A percentile compares a stretch with the other conserved stretches of the same genome.
Evolutionary conservation across 441 rosid genomes (phyloP).

Genomic region (Populus hybrid): DNA sequence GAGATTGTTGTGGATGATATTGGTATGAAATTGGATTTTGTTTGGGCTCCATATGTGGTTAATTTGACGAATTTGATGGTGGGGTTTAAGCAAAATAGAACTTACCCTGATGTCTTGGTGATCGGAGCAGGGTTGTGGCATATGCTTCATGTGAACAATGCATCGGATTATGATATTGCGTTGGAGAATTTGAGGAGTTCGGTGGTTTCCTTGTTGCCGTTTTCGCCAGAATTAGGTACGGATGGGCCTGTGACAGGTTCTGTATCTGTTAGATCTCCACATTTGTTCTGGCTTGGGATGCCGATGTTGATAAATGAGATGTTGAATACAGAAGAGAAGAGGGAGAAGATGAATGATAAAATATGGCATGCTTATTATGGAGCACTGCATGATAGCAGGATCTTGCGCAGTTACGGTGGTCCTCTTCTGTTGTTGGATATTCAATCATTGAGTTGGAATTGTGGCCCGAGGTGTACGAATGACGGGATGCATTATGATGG

Average conservation of each 20-base stretch:
- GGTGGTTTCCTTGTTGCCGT: constrained; percentile 52
- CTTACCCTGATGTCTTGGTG: constrained; percentile 72
- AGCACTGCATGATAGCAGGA: constrained; percentile 60
- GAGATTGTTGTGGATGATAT: no score
- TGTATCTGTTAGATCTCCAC: constrained; percentile 53
- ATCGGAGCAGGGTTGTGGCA: constrained; percentile 94
- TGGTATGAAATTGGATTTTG: no score
- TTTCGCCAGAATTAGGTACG: constrained; percentile 41
- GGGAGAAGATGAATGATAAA: constrained; percentile 72
- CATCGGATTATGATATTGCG: constrained; percentile 48
- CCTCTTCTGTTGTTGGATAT: constrained; percentile 78
- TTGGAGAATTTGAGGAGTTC: constrained; percentile 51
- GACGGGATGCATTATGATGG: constrained; percentile 96
- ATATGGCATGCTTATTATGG: constrained; percentile 75
- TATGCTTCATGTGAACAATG: constrained; percentile 77
- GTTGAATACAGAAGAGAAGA: constrained; percentile 79
- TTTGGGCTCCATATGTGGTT: constrained; percentile 80
- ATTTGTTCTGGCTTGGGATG: constrained; percentile 93
- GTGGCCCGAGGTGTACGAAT: constrained; percentile 73
- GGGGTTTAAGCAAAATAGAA: constrained; percentile 43
- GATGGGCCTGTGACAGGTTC: constrained; percentile 44
- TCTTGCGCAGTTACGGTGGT: constrained; percentile 70
- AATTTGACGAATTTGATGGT: constrained; percentile 58
- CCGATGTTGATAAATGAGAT: constrained; percentile 76
- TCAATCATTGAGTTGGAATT: constrained; percentile 78